These are phyloP conservation scores for Irpex sp. DNA, from an alignment of 1,284 basidiomycete genomes.

Conservation along the genomic window DNA sequence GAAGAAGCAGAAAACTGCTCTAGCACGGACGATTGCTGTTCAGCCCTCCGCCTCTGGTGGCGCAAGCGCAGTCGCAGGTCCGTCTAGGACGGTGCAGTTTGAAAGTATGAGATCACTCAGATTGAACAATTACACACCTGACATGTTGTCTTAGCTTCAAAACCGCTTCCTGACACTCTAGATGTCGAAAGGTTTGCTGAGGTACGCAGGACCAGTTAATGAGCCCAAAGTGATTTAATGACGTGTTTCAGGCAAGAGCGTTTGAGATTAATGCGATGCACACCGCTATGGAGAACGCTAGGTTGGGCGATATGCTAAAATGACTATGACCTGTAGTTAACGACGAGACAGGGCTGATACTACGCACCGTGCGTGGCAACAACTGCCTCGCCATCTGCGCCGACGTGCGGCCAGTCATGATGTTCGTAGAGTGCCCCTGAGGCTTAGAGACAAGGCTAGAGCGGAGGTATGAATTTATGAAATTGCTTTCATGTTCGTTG, in stretches of 20 bases:
- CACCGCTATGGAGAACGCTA: constrained; percentile 74
- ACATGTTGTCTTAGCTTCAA: background rate
- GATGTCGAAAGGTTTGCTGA: constrained; percentile 87
- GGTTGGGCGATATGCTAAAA: constrained; percentile 37
- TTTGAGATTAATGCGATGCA: constrained; percentile 91
- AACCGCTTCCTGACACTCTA: constrained; percentile 70
- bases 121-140: background rate
- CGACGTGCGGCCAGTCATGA: constrained; percentile 92
- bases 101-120: constrained; percentile 32
- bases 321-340: background rate
- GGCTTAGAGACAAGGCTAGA: constrained; percentile 74
- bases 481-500: background rate
- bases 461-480: constrained; percentile 59
- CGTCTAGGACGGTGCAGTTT: constrained; percentile 36
- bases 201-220: constrained; percentile 37
- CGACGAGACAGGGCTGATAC: constrained; percentile 37
- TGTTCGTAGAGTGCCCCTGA: constrained; percentile 81
- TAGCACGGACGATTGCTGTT: constrained; percentile 65
- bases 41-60: constrained; percentile 33
- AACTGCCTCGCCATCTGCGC: constrained; percentile 83
- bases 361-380: constrained; percentile 85
- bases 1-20: constrained; percentile 64
- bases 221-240: background rate
- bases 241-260: constrained; percentile 58
- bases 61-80: constrained; percentile 31